A percentile compares a stretch with the other conserved stretches of the same genome.
Conservation (phyloP, 495 filamentous ascomycete species). For the Letharia lupina region DNA sequence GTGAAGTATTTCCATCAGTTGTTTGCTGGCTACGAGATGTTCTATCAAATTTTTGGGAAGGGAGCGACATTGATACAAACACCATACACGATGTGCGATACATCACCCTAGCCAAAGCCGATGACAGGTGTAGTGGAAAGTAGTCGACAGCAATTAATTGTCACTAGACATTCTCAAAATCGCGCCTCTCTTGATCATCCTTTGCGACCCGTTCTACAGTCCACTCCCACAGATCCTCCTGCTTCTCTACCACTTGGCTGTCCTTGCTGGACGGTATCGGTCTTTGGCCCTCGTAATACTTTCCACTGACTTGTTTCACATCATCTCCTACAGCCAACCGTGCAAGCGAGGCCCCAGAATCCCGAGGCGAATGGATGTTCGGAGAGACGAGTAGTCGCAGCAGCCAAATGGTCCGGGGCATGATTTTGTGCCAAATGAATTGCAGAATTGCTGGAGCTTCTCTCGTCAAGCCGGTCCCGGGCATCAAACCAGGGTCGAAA, state of each 20-base stretch:
- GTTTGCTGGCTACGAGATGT: background rate
- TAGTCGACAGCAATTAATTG: background rate
- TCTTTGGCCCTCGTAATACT: slow-evolving; percentile 35
- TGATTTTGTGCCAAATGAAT: slow-evolving; percentile 30
- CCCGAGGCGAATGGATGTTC: slow-evolving; percentile 33
- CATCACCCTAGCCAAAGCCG: background rate
- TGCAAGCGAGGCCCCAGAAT: slow-evolving; percentile 35
- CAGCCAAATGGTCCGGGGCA: slow-evolving; percentile 33
- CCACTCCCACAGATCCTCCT: slow-evolving; percentile 44
- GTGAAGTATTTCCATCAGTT: background rate
- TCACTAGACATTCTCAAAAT: slow-evolving; percentile 26
- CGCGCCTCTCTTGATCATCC: slow-evolving; percentile 28
- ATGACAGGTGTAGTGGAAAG: background rate
- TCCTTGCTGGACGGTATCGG: slow-evolving; percentile 31
- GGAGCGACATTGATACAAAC: background rate
- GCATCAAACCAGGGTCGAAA: slow-evolving; percentile 42
- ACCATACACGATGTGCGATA: background rate
- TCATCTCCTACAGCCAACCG: slow-evolving; percentile 29
- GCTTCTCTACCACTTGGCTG: slow-evolving; percentile 36
- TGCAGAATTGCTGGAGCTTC: slow-evolving; percentile 16
- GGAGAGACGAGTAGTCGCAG: slow-evolving; percentile 26
- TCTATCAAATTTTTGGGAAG: background rate
- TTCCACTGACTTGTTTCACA: slow-evolving; percentile 29
- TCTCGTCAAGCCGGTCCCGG: slow-evolving; percentile 37
- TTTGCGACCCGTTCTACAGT: slow-evolving; percentile 37